Evolutionary conservation across 108 stramenopile genomes (phyloP).

Genomic region (Conticribra guillardii): DNA sequence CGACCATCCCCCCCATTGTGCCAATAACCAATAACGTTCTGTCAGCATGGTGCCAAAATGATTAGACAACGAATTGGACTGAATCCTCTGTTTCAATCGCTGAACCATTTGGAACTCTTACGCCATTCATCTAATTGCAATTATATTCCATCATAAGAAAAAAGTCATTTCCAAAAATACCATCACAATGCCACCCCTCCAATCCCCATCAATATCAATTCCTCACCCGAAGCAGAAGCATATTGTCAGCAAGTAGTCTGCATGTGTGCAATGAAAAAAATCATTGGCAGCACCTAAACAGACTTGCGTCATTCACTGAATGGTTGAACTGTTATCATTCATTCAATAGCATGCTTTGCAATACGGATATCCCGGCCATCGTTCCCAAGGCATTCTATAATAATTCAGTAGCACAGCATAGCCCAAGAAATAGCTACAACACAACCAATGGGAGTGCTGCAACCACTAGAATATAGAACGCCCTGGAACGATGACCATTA

Average conservation of each 20-base stretch:
- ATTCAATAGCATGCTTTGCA: constrained; percentile 4
- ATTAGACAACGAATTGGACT: too few species aligned
- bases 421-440: background rate
- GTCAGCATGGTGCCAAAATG: too few species aligned
- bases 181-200: too few species aligned
- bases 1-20: too few species aligned
- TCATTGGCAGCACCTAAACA: constrained; percentile 1
- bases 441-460: background rate
- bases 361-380: constrained; percentile 44
- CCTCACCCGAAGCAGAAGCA: constrained; percentile 16
- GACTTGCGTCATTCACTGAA: constrained; percentile 48
- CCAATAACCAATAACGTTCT: too few species aligned
- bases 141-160: too few species aligned
- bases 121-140: too few species aligned
- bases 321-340: constrained; percentile 3
- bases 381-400: constrained; percentile 18
- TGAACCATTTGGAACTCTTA: too few species aligned
- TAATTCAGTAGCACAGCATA: background rate
- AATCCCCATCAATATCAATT: constrained; percentile 1
- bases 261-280: background rate
- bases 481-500: constrained; percentile 47
- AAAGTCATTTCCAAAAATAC: too few species aligned
- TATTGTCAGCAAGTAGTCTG: constrained; percentile 31
- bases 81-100: too few species aligned
- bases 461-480: background rate